Percentiles rank a stretch among this genome's conserved stretches.
These are phyloP conservation scores for Acanthamoeba quina DNA, from an alignment of 208 protist genomes.

Conservation along the genomic window DNA sequence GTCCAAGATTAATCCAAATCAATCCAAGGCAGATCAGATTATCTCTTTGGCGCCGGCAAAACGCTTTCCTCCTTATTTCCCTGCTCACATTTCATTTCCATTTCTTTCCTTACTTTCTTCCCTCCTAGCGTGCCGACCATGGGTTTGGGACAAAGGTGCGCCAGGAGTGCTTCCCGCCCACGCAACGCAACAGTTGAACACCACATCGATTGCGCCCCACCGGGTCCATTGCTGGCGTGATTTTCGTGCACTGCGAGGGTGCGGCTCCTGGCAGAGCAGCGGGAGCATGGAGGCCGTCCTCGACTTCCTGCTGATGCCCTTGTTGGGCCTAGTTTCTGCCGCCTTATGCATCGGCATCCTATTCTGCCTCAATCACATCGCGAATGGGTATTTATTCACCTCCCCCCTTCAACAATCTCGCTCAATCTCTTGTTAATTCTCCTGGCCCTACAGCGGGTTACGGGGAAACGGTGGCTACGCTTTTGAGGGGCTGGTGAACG, in stretches of 20 bases:
- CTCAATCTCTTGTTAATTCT: neutral
- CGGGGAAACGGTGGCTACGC: neutral
- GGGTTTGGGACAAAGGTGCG: neutral
- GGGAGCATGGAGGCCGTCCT: constrained; percentile 4
- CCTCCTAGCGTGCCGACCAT: too few relatives aligned
- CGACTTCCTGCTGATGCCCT: constrained; percentile 6
- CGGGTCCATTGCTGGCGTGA: neutral
- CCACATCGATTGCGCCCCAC: neutral
- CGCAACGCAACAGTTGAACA: neutral
- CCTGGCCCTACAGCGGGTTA: neutral
- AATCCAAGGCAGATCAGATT: too few relatives aligned
- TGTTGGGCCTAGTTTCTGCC: neutral
- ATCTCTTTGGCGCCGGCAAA: neutral
- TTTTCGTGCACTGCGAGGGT: neutral
- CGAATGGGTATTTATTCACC: neutral
- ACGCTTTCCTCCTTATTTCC: neutral
- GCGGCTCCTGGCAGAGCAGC: neutral
- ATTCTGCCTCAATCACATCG: neutral
- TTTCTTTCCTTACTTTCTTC: neutral
- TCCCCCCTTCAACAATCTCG: neutral
- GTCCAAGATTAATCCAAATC: too few relatives aligned
- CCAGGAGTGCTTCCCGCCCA: neutral
- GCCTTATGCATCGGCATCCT: neutral
- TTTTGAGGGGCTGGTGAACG: constrained; percentile 42
- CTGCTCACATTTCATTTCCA: neutral